Percentiles rank a stretch among this genome's conserved stretches.
Conservation (phyloP, 1,139 yeast species). For the Hanseniaspora uvarum region DNA sequence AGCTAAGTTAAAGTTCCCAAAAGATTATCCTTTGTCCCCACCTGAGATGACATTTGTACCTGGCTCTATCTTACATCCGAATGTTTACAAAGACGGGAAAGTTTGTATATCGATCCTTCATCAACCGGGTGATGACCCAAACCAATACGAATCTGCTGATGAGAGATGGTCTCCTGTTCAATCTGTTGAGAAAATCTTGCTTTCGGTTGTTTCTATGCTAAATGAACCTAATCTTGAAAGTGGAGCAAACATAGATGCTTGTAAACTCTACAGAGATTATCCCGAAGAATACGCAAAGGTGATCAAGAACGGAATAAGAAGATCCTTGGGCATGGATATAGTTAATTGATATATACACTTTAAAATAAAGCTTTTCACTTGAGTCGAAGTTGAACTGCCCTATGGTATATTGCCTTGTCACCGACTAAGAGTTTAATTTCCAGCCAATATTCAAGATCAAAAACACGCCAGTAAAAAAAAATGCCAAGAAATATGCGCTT, state of each 20-base stretch:
- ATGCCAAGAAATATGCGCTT: too few species aligned
- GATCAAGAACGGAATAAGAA: conserved; percentile 36
- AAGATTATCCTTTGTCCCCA: conserved; percentile 52
- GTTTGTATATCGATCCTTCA: conserved; percentile 93
- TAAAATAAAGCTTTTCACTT: neutral
- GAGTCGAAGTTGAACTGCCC: neutral
- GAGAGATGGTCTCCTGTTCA: conserved; percentile 98
- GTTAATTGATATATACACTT: neutral
- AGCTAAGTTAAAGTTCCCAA: conserved; percentile 72
- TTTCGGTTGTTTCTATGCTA: conserved; percentile 89
- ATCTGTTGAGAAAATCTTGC: conserved; percentile 83
- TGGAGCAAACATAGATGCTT: conserved; percentile 95
- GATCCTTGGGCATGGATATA: conserved; percentile 27
- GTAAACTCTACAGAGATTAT: conserved; percentile 86
- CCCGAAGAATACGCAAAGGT: conserved; percentile 53
- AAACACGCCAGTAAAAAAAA: too few species aligned
- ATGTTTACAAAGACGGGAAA: conserved; percentile 84
- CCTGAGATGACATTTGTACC: conserved; percentile 78
- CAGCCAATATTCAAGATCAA: neutral
- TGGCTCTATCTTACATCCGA: conserved; percentile 73
- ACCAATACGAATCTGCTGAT: conserved; percentile 86
- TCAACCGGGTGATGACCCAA: conserved; percentile 95
- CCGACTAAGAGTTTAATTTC: neutral
- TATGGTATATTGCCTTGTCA: neutral
- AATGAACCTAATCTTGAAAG: conserved; percentile 96